Percentiles rank a stretch among this genome's conserved stretches.
These are phyloP conservation scores for Colletotrichum liaoningense DNA, from an alignment of 2,329 filamentous ascomycete species.

Conservation along the genomic window DNA sequence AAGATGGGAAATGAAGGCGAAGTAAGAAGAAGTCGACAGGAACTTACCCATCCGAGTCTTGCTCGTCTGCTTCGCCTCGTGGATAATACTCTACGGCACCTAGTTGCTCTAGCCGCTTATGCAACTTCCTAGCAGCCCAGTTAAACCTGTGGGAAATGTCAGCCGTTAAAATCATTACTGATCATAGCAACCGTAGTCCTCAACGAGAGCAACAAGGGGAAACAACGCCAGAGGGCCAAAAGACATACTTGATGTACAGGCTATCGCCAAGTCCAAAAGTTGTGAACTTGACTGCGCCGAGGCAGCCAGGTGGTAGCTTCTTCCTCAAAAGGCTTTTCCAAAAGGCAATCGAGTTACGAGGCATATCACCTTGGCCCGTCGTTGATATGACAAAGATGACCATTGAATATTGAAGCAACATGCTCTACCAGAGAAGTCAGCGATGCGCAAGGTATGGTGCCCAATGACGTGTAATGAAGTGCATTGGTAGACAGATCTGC, in stretches of 20 bases:
- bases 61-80: conserved; percentile 90
- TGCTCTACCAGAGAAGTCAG: conserved; percentile 51
- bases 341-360: conserved; percentile 82
- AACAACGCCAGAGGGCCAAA: neutral
- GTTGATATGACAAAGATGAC: conserved; percentile 89
- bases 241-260: conserved; percentile 85
- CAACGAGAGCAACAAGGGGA: neutral
- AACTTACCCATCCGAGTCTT: conserved; percentile 88
- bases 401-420: conserved; percentile 63
- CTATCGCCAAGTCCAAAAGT: conserved; percentile 95
- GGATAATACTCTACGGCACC: conserved; percentile 82
- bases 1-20: neutral
- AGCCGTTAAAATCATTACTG: neutral
- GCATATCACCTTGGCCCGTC: conserved; percentile 94
- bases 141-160: conserved; percentile 74
- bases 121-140: conserved; percentile 89
- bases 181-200: neutral
- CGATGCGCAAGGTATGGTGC: neutral
- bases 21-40: neutral
- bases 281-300: conserved; percentile 78
- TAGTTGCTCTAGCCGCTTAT: conserved; percentile 85
- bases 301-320: conserved; percentile 77
- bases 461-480: neutral
- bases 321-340: conserved; percentile 89
- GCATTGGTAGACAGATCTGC: neutral